Percentiles rank a stretch among this genome's conserved stretches.
Evolutionary conservation across 1,284 basidiomycete genomes (phyloP).

Genomic region (Abortiporus biennis): DNA sequence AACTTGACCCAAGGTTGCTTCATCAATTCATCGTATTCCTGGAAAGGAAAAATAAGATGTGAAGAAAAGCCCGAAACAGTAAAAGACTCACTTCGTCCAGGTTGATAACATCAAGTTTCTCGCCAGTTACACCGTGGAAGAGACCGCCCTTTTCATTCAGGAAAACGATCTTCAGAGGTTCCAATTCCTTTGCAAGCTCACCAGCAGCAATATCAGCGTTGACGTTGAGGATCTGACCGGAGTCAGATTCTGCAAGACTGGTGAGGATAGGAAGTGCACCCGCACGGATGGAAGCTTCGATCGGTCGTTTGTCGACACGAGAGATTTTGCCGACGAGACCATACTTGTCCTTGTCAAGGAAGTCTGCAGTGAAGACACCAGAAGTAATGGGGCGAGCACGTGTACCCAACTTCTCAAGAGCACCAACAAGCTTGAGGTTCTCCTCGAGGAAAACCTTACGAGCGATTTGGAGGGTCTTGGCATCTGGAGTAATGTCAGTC

Average conservation of each 20-base stretch:
- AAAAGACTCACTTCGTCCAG: slow-evolving; percentile 76
- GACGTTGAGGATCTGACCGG: slow-evolving; percentile 94
- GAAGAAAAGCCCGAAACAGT: no score
- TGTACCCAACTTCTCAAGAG: slow-evolving; percentile 88
- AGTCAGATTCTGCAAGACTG: slow-evolving; percentile 83
- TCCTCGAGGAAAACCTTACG: slow-evolving; percentile 95
- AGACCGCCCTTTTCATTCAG: slow-evolving; percentile 98
- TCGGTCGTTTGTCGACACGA: slow-evolving; percentile 87
- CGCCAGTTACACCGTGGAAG: slow-evolving; percentile 94
- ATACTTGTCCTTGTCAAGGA: slow-evolving; percentile 91
- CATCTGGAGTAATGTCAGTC: slow-evolving; percentile 42
- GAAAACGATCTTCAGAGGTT: slow-evolving; percentile 99
- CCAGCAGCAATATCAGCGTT: slow-evolving; percentile 97
- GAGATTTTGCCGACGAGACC: slow-evolving; percentile 94
- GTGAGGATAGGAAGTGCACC: slow-evolving; percentile 93
- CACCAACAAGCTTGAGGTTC: slow-evolving; percentile 87
- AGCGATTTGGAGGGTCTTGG: slow-evolving; percentile 88
- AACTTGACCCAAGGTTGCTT: slow-evolving; percentile 99
- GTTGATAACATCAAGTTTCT: slow-evolving; percentile 95
- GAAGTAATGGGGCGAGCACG: slow-evolving; percentile 94
- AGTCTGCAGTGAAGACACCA: slow-evolving; percentile 93
- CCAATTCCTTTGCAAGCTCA: slow-evolving; percentile 92
- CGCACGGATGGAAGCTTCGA: slow-evolving; percentile 91
- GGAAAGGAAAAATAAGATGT: no score
- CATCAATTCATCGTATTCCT: slow-evolving; percentile 97